Conservation (phyloP, 805 yeast genomes). For the Candida vaughaniae region DNA sequence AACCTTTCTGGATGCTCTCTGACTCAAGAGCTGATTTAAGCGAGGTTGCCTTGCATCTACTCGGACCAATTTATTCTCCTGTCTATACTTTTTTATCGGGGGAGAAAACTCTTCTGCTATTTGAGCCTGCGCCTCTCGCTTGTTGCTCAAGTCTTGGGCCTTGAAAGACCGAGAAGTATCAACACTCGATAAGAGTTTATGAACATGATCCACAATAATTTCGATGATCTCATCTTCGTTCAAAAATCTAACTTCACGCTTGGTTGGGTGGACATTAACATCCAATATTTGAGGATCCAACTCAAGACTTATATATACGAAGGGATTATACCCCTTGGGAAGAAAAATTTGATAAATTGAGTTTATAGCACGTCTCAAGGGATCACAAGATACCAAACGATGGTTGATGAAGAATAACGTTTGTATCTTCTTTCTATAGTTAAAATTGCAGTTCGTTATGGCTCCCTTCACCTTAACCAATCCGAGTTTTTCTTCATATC, state of each 20-base stretch:
- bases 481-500: slow-evolving; percentile 39
- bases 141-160: slow-evolving; percentile 52
- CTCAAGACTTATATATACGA: slow-evolving; percentile 69
- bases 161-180: slow-evolving; percentile 71
- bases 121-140: no score
- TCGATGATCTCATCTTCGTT: slow-evolving; percentile 85
- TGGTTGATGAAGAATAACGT: slow-evolving; percentile 85
- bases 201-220: slow-evolving; percentile 48
- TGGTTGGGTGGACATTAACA: slow-evolving; percentile 95
- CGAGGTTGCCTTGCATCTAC: slow-evolving; percentile 64
- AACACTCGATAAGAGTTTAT: slow-evolving; percentile 48
- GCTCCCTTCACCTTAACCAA: slow-evolving; percentile 54
- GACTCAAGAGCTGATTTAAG: slow-evolving; percentile 18
- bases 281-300: slow-evolving; percentile 74
- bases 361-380: slow-evolving; percentile 65
- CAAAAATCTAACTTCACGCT: slow-evolving; percentile 84
- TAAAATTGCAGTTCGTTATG: slow-evolving; percentile 69
- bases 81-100: slow-evolving; percentile 34
- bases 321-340: slow-evolving; percentile 76
- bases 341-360: slow-evolving; percentile 62
- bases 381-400: slow-evolving; percentile 80
- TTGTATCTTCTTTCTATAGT: slow-evolving; percentile 59
- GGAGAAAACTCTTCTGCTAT: slow-evolving; percentile 10
- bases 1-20: not conserved
- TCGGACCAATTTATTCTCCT: slow-evolving; percentile 68